A percentile compares a stretch with the other conserved stretches of the same genome.
Evolutionary conservation across 2,329 filamentous ascomycete genomes (phyloP).

Genomic region (Sporothrix dimorphospora): DNA sequence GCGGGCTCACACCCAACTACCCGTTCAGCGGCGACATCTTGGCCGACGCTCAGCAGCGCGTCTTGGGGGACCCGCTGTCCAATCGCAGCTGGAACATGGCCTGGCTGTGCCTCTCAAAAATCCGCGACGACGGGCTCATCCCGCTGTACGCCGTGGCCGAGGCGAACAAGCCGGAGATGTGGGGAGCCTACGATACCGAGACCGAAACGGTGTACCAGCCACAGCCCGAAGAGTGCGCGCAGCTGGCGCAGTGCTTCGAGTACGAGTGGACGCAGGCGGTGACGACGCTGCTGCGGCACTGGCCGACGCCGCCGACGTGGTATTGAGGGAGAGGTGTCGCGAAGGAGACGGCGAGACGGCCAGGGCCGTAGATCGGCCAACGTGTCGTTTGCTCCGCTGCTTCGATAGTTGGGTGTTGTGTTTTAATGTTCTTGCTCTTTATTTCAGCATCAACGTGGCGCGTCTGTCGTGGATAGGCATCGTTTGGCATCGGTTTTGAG

Average conservation of each 20-base stretch:
- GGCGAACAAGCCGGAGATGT: conserved; percentile 68
- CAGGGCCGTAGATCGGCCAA: neutral
- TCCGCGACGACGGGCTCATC: conserved; percentile 63
- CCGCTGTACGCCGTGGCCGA: conserved; percentile 63
- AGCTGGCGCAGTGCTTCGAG: conserved; percentile 65
- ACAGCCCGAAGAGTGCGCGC: conserved; percentile 56
- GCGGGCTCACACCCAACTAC: conserved; percentile 67
- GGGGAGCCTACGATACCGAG: conserved; percentile 53
- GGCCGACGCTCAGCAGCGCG: conserved; percentile 65
- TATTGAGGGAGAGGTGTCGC: conserved; percentile 14
- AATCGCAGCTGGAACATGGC: conserved; percentile 76
- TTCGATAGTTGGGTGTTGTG: neutral
- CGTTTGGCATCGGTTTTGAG: neutral
- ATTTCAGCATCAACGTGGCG: neutral
- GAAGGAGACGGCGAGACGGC: neutral
- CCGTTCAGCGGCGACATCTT: conserved; percentile 68
- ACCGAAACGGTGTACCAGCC: conserved; percentile 47
- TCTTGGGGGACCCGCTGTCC: conserved; percentile 65
- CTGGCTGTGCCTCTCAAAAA: conserved; percentile 71
- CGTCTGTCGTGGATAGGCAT: neutral
- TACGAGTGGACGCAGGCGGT: conserved; percentile 69
- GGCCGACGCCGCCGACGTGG: conserved; percentile 61
- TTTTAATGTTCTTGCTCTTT: neutral
- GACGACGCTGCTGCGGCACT: conserved; percentile 68
- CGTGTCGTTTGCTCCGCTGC: neutral